These are phyloP conservation scores for Pichia inconspicua DNA, from an alignment of 1,139 yeast genomes.

Conservation along the genomic window DNA sequence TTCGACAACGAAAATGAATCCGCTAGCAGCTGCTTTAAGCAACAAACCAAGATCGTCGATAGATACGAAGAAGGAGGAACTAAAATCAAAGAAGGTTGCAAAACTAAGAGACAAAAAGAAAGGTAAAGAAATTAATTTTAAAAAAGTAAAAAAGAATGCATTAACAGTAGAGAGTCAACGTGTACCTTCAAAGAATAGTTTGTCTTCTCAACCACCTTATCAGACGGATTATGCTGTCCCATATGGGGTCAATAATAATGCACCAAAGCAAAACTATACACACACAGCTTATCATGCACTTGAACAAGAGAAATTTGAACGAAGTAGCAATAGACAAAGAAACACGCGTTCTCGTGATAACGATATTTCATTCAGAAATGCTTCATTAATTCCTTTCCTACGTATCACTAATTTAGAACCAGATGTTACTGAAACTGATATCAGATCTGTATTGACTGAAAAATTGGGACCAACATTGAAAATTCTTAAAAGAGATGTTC, in stretches of 20 bases:
- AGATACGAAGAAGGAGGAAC: background rate
- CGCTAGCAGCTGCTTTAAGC: constrained; percentile 5
- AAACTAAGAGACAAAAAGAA: background rate
- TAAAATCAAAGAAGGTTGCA: background rate
- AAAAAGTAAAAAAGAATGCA: too few species aligned
- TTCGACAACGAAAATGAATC: constrained; percentile 3
- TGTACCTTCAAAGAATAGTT: too few species aligned
- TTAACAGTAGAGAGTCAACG: background rate
- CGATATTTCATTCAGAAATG: constrained; percentile 14
- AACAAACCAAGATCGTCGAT: background rate
- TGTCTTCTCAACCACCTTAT: background rate
- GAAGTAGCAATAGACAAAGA: background rate
- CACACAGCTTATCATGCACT: background rate
- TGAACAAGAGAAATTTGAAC: background rate
- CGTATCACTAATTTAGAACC: constrained; percentile 18
- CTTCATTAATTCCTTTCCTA: constrained; percentile 17
- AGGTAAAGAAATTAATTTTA: background rate
- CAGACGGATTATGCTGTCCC: background rate
- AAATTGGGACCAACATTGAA: constrained; percentile 7
- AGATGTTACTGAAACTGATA: constrained; percentile 17
- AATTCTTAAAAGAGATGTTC: constrained; percentile 6
- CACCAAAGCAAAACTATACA: background rate
- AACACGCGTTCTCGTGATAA: background rate
- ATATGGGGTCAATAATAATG: background rate
- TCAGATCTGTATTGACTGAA: constrained; percentile 9